Conservation (phyloP, 139 green algal genomes). For the Chlorella sp. region DNA sequence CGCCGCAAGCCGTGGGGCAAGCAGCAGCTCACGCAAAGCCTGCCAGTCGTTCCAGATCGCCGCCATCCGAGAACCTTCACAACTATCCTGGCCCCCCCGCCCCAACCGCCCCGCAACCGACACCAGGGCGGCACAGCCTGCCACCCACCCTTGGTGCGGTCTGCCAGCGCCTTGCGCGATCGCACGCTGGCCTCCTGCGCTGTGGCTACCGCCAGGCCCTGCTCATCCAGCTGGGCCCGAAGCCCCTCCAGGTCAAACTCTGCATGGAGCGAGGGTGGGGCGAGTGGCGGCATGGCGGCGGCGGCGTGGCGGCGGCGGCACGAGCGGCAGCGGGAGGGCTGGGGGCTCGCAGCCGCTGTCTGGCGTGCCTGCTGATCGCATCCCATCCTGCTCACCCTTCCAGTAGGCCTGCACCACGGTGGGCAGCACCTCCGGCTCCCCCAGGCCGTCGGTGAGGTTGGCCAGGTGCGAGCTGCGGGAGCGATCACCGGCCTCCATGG, state of each 20-base stretch:
- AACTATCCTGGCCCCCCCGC: too few species aligned
- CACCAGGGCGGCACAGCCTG: too few species aligned
- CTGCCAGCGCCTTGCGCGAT: constrained; percentile 64
- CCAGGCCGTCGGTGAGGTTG: too few species aligned
- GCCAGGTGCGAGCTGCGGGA: too few species aligned
- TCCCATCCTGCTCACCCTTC: constrained; percentile 4
- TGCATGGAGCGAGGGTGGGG: constrained; percentile 11
- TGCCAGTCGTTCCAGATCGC: too few species aligned
- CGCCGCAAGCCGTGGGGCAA: neutral
- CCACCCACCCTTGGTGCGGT: constrained; percentile 62
- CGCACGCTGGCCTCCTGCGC: constrained; percentile 79
- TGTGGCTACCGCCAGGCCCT: constrained; percentile 82
- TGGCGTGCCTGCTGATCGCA: neutral
- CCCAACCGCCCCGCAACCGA: too few species aligned
- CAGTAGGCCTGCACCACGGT: constrained; percentile 21
- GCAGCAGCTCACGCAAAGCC: too few species aligned
- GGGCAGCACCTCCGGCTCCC: constrained; percentile 16
- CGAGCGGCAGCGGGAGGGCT: neutral
- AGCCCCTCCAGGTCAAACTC: constrained; percentile 89
- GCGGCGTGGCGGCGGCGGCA: neutral
- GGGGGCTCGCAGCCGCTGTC: neutral
- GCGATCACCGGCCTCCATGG: too few species aligned
- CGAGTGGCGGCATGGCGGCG: neutral
- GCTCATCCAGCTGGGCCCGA: constrained; percentile 79
- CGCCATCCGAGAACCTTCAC: too few species aligned